Evolutionary conservation across 345 rosid species (phyloP).

Genomic region (Camelina laxa): DNA sequence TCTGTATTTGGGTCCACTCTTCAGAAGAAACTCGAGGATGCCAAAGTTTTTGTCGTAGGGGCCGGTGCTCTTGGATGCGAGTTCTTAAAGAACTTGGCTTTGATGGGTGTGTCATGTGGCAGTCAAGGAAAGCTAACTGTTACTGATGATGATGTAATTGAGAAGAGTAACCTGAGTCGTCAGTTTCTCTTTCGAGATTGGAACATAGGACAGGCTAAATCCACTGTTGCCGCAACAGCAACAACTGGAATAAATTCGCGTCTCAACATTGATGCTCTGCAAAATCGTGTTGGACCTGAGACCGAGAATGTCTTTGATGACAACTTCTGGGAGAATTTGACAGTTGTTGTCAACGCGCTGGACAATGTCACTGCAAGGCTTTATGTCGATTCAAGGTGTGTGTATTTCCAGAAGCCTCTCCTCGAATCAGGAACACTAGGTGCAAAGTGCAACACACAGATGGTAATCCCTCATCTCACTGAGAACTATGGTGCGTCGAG

Average conservation of each 20-base stretch:
- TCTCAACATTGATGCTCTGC: constrained; percentile 66
- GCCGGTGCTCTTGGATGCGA: constrained; percentile 96
- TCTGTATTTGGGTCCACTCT: constrained; percentile 85
- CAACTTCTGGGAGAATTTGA: constrained; percentile 83
- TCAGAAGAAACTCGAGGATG: constrained; percentile 80
- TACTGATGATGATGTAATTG: constrained; percentile 81
- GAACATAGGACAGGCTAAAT: constrained; percentile 87
- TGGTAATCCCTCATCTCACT: constrained; percentile 93
- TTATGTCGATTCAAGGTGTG: constrained; percentile 87
- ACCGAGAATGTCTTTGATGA: constrained; percentile 79
- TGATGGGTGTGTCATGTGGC: constrained; percentile 81
- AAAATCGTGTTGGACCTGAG: constrained; percentile 68
- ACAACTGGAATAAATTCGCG: constrained; percentile 66
- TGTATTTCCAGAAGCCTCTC: constrained; percentile 94
- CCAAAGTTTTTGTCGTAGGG: constrained; percentile 74
- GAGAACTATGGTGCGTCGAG: constrained; percentile 95
- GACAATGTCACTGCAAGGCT: constrained; percentile 94
- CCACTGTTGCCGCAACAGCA: constrained; percentile 75
- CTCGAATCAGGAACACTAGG: constrained; percentile 95
- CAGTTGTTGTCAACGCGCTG: constrained; percentile 73
- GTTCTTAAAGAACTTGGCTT: constrained; percentile 83
- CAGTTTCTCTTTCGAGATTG: constrained; percentile 80
- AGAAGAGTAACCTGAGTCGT: constrained; percentile 80
- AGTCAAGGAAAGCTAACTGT: constrained; percentile 65
- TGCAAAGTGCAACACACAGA: constrained; percentile 93